Percentiles rank a stretch among this genome's conserved stretches.
Evolutionary conservation across 148 eudicot species (phyloP).

Genomic region (Fagopyrum homotropicum): DNA sequence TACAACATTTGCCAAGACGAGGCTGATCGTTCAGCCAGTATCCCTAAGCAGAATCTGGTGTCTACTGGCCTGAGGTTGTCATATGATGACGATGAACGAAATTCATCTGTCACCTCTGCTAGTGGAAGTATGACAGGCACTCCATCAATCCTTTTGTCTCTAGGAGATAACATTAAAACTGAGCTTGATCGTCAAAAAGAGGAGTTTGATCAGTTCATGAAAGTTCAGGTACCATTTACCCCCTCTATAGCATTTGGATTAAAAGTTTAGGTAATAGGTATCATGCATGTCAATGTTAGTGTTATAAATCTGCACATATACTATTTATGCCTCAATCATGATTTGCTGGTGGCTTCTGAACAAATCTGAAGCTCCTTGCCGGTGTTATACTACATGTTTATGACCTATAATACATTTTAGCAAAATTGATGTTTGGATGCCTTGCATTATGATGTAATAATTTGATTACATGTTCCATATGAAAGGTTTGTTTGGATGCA

Average conservation of each 20-base stretch:
- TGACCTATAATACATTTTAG: too few species aligned
- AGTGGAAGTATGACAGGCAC: conserved; percentile 68
- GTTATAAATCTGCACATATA: too few species aligned
- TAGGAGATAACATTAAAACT: conserved; percentile 50
- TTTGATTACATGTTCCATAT: too few species aligned
- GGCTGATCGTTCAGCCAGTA: conserved; percentile 46
- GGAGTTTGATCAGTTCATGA: conserved; percentile 69
- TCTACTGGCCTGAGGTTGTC: conserved; percentile 89
- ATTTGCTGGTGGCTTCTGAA: too few species aligned
- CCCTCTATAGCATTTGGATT: background rate
- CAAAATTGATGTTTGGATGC: too few species aligned
- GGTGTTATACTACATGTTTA: too few species aligned
- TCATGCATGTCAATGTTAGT: too few species aligned
- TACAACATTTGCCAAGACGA: conserved; percentile 48
- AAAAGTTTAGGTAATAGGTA: background rate
- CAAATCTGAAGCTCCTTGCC: too few species aligned
- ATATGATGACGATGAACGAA: conserved; percentile 88
- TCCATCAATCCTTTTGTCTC: conserved; percentile 47
- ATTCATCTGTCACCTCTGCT: conserved; percentile 88
- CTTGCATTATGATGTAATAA: too few species aligned
- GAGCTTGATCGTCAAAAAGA: conserved; percentile 78
- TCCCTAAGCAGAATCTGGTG: conserved; percentile 62
- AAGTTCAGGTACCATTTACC: conserved; percentile 52
- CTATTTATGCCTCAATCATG: too few species aligned
- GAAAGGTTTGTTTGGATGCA: too few species aligned